Conservation (phyloP, 768 basidiomycete species). For the Lentinula sp. region DNA sequence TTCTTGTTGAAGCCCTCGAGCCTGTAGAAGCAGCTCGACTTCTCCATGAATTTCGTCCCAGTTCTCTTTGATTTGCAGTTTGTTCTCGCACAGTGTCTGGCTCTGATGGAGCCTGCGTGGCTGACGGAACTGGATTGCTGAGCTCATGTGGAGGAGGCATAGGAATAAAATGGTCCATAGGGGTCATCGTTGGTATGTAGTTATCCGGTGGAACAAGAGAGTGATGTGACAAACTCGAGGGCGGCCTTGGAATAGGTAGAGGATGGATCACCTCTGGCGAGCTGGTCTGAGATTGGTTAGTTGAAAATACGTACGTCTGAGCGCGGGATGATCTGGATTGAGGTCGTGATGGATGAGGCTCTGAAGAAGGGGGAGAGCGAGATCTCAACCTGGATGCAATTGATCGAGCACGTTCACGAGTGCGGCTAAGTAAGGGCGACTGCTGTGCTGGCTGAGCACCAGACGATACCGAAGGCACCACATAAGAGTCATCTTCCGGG, state of each 20-base stretch:
- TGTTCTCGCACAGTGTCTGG: background rate
- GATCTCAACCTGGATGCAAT: background rate
- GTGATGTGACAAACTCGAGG: background rate
- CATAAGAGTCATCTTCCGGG: background rate
- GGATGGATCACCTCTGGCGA: constrained; percentile 3
- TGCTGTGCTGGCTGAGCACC: background rate
- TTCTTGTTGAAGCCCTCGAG: constrained; percentile 5
- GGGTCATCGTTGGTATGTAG: constrained; percentile 5
- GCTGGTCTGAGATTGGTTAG: background rate
- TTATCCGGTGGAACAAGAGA: constrained; percentile 4
- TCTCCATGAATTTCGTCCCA: background rate
- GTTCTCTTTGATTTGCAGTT: background rate
- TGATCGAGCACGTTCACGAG: background rate
- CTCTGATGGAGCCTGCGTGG: background rate
- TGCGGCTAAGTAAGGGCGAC: background rate
- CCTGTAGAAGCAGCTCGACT: background rate
- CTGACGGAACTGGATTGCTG: background rate
- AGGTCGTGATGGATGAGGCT: background rate
- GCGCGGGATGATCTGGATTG: background rate
- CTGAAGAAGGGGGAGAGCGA: background rate
- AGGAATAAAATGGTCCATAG: background rate
- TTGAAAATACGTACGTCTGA: background rate
- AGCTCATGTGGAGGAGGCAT: constrained; percentile 2
- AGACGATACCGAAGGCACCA: background rate
- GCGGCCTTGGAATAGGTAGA: background rate